These are phyloP conservation scores for Iodosphaeria phyllophila DNA, from an alignment of 2,329 filamentous ascomycete genomes.

Conservation along the genomic window DNA sequence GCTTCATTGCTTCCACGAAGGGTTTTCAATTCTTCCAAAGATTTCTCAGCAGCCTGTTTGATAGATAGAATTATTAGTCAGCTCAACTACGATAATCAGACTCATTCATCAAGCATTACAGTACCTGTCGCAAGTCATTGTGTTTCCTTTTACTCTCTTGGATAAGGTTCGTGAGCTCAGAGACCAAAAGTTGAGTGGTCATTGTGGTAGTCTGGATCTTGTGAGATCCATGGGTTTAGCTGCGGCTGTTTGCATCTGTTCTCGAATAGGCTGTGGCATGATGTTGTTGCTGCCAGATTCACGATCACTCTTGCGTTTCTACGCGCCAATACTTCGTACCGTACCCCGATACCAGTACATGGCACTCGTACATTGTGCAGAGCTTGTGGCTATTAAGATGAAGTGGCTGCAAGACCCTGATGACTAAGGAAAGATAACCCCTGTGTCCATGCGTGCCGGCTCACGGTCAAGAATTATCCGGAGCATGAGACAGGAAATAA, in stretches of 20 bases:
- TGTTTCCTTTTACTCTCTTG: conserved; percentile 95
- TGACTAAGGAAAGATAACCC: too few species aligned
- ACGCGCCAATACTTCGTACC: too few species aligned
- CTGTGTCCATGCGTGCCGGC: too few species aligned
- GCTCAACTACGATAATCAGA: neutral
- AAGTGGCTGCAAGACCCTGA: too few species aligned
- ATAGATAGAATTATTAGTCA: conserved; percentile 1
- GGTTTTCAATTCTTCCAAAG: conserved; percentile 70
- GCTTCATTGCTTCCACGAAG: conserved; percentile 58
- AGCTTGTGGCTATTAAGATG: too few species aligned
- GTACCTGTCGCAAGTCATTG: conserved; percentile 66
- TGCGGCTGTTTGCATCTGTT: neutral
- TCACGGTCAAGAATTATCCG: too few species aligned
- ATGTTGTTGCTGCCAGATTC: too few species aligned
- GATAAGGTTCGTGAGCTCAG: conserved; percentile 77
- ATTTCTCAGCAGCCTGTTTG: conserved; percentile 71
- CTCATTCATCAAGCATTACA: conserved; percentile 10
- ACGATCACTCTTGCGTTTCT: too few species aligned
- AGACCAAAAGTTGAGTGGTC: conserved; percentile 78
- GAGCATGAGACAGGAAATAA: too few species aligned
- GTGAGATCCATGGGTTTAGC: conserved; percentile 8
- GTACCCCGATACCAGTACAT: too few species aligned
- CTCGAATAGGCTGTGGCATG: too few species aligned
- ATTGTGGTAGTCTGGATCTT: conserved; percentile 31
- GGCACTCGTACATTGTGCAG: too few species aligned